Conservation (phyloP, 2,329 filamentous ascomycete genomes). For the Botrytis deweyae region DNA sequence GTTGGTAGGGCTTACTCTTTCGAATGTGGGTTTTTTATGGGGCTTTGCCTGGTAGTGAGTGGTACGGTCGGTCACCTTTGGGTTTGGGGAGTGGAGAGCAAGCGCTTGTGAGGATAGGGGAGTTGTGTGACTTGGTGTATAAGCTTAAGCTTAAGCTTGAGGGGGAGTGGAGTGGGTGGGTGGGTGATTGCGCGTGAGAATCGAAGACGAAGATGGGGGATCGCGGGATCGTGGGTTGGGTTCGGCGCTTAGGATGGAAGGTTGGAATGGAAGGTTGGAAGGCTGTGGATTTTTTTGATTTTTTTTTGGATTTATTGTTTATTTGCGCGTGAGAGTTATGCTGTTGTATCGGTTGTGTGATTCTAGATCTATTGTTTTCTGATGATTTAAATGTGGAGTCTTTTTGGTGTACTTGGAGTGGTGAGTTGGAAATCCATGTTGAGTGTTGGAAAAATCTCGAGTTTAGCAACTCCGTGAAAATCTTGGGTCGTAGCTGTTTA, state of each 20-base stretch:
- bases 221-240: not conserved
- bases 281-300: not conserved
- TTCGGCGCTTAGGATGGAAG: not conserved
- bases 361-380: not conserved
- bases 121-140: not conserved
- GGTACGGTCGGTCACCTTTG: not conserved
- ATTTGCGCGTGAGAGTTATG: not conserved
- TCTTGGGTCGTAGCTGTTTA: not conserved
- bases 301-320: not conserved
- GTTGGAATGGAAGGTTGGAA: not conserved
- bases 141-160: not conserved
- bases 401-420: not conserved
- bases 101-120: not conserved
- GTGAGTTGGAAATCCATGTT: too few relatives aligned
- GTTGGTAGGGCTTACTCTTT: rapidly evolving
- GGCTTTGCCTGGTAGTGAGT: too few relatives aligned
- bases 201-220: not conserved
- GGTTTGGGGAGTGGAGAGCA: not conserved
- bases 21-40: not conserved
- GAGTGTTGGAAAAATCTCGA: not conserved
- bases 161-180: not conserved
- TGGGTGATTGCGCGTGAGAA: not conserved
- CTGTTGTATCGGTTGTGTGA: not conserved
- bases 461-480: not conserved
- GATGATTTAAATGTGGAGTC: not conserved